A percentile compares a stretch with the other conserved stretches of the same genome.
Evolutionary conservation across 208 protist species (phyloP).

Genomic region (Trichomonas vaginalis): DNA sequence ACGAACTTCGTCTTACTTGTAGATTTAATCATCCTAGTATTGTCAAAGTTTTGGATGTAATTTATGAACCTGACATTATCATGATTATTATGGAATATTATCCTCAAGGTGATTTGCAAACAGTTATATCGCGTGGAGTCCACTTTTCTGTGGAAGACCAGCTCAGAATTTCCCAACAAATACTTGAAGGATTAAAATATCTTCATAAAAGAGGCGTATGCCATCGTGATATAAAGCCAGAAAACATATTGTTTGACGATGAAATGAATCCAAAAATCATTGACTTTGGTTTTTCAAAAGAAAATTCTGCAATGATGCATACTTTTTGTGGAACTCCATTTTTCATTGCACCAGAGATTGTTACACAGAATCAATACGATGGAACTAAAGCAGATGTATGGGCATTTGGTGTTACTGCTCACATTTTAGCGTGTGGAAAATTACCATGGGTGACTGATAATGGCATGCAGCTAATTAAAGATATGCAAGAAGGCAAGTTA

Average conservation of each 20-base stretch:
- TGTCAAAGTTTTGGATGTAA: background rate
- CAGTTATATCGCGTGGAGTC: background rate
- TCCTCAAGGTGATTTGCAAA: background rate
- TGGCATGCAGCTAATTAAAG: too few relatives aligned
- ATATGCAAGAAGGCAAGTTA: too few relatives aligned
- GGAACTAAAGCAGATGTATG: background rate
- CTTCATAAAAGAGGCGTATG: too few relatives aligned
- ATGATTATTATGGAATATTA: background rate
- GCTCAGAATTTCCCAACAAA: background rate
- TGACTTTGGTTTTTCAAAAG: background rate
- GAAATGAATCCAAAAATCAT: background rate
- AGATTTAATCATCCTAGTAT: background rate
- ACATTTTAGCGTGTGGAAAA: background rate
- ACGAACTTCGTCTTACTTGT: background rate
- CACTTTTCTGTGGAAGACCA: background rate
- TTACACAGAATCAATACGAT: background rate
- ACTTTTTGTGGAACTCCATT: conserved; percentile 28
- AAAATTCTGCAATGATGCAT: too few relatives aligned
- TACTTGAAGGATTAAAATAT: too few relatives aligned
- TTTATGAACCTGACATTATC: background rate
- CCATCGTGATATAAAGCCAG: background rate
- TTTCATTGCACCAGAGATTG: conserved; percentile 31
- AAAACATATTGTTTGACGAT: background rate
- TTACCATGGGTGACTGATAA: background rate
- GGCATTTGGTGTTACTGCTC: background rate